Percentiles rank a stretch among this genome's conserved stretches.
Conservation (phyloP, 495 filamentous ascomycete species). For the Xylaria acuta region DNA sequence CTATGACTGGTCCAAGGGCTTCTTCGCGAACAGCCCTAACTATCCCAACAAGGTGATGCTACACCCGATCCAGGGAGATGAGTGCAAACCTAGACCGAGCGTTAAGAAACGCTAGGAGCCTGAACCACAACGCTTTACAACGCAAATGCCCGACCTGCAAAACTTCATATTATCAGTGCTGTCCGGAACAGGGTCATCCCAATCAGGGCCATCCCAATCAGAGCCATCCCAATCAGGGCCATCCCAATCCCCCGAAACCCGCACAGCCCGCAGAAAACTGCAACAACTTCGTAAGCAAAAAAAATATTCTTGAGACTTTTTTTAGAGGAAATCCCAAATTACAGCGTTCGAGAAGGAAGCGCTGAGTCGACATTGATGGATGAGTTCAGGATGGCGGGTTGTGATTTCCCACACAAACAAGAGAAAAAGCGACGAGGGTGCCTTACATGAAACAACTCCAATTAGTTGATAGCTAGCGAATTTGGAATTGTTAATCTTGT, state of each 20-base stretch:
- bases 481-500: background rate
- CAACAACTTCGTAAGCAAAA: background rate
- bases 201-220: background rate
- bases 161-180: too few relatives aligned
- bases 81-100: slow-evolving; percentile 79
- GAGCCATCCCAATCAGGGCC: too few relatives aligned
- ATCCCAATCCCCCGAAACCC: too few relatives aligned
- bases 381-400: background rate
- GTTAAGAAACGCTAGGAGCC: slow-evolving; percentile 68
- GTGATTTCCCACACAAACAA: background rate
- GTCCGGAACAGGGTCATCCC: too few relatives aligned
- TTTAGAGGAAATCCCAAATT: background rate
- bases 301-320: background rate
- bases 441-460: background rate
- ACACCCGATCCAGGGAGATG: slow-evolving; percentile 75
- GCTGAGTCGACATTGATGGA: background rate
- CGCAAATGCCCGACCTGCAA: too few relatives aligned
- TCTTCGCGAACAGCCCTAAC: slow-evolving; percentile 70
- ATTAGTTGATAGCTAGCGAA: background rate
- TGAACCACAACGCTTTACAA: background rate
- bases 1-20: slow-evolving; percentile 96
- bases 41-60: slow-evolving; percentile 85
- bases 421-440: background rate
- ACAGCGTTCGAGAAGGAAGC: background rate
- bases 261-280: background rate